Evolutionary conservation across 73 alveolate genomes (phyloP), one percentile per base, ranked within the genome.

Genomic region (Paraurostyla sp.): DNA sequence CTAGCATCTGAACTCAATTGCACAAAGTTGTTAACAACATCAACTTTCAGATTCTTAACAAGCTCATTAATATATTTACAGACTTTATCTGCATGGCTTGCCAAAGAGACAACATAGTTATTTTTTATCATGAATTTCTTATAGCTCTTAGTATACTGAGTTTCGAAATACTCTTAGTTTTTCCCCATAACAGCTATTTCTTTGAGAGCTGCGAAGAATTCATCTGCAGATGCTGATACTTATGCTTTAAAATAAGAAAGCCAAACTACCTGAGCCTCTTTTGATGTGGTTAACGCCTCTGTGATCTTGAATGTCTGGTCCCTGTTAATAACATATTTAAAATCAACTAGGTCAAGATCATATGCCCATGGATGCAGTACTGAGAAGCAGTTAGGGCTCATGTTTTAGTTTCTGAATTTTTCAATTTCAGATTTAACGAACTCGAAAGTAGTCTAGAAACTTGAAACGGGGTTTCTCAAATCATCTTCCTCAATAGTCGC

Each of bases 291-390:
- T n/a, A 54, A n/a, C 3, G 45, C 60, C 52, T 29, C 60, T 4
- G 69, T 32, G 2, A 78, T 52, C 33, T 49, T 54, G 15, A 20
- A 13, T 22, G 78, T 54, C 46, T 78, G n/a, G 62, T 78, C 78
- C 30, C 40, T 78, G 29, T 78, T 78, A 57, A 78, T 49, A 25
- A 78, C 89, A 54, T 78, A 78, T 52, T 78, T 78, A 27, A 78
- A 78, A 36, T 78, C 89, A n/a, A 78, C 89, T 2, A 54, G 58
- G 50, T 78, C 89, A 1, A 78, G 30, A 29, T 78, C 89, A 52
- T 78, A 78, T 16, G 89, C 78, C 89, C 89, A 78, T 32, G 89
- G 89, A 36, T 78, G 89, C 16, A 78, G 49, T 6, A 78, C 89
- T n/a, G 76, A 36, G 32, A 78, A 78, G 60, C 89, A 78, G 18